phyloP scores from a whole-genome alignment of 306 rosid genomes.

The Cyamopsis tetragonoloba region DNA sequence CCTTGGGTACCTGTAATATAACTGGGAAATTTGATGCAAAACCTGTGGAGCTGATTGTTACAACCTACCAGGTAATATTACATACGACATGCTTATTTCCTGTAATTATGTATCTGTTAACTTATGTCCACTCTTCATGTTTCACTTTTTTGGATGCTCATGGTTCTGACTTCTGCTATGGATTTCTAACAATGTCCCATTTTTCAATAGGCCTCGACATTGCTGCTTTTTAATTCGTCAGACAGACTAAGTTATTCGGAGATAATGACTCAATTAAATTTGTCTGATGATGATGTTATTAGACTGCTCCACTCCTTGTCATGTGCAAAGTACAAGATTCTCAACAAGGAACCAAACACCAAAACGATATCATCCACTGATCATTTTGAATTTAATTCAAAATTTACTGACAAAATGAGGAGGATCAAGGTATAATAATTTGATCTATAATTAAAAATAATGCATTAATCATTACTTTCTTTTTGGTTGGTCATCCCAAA shows the following conservation, averaged over 20 bases:
- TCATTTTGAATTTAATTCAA: constrained; percentile 73
- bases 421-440: constrained; percentile 80
- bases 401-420: constrained; percentile 91
- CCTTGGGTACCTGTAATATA: constrained; percentile 85
- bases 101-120: not conserved
- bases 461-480: not conserved
- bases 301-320: constrained; percentile 89
- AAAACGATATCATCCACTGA: constrained; percentile 58
- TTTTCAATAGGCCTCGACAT: constrained; percentile 67
- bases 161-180: not conserved
- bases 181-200: constrained; percentile 10
- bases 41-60: constrained; percentile 80
- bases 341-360: constrained; percentile 74
- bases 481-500: constrained; percentile 1
- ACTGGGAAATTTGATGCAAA: constrained; percentile 80
- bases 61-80: constrained; percentile 82
- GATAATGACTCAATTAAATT: constrained; percentile 78
- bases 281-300: constrained; percentile 75
- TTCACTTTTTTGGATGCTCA: constrained; percentile 6
- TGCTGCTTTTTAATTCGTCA: constrained; percentile 81
- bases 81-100: constrained; percentile 6
- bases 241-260: constrained; percentile 81
- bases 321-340: constrained; percentile 94
- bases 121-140: constrained; percentile 10
- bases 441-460: not conserved